Base-by-base conservation (phyloP, 495 filamentous ascomycete species). In the Lophiostoma macrostomum region DNA sequence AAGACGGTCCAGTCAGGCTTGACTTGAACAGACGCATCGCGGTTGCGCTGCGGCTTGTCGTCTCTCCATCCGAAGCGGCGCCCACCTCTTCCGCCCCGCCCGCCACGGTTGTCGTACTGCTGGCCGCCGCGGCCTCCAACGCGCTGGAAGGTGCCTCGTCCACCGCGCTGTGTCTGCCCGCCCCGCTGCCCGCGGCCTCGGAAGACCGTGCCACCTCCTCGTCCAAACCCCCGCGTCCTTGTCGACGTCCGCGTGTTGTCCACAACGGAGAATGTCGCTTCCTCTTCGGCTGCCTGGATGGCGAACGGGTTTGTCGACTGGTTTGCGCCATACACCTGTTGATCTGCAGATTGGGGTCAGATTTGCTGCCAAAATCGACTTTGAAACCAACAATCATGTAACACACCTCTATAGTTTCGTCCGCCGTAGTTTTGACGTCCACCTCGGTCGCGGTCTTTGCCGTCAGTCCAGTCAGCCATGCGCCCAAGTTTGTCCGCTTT, bases 381-480 rank as follows among this genome's bases (percentile, higher is more conserved):
- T 24, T 11, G 11, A 23, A 5, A 10, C 40, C 18, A 27, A 23
- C 40, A 30, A 27, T 34, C 24, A 36, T 63, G 24, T 55, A 29
- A 2, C 75, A 49, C 69, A 95, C 91, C 93, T 79, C 93, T 85
- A 71, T 86, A 96, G 67, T 90, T 91, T 41, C 90, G 75, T 69
- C 91, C 89, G 67, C 93, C 90, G 69, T 95, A 96, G 53, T 88
- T 86, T 65, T 88, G 84, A 64, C 93, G 74, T 41, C 89, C 87
- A 38, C 84, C 84, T 39, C 91, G 77, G 13, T 81, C 81, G 12
- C 79, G 73, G 57, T 95, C 91, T 73, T 96, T 96, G 59, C 86
- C 82, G 59, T 96, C 93, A n/a, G 91, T 95, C 94, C 94, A 98
- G 73, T 98, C 93, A 16, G 93, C 93, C 93, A 98, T 98, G 60